Conservation (phyloP, 257 asterid genomes). For the Solanum lycopersicoides region DNA sequence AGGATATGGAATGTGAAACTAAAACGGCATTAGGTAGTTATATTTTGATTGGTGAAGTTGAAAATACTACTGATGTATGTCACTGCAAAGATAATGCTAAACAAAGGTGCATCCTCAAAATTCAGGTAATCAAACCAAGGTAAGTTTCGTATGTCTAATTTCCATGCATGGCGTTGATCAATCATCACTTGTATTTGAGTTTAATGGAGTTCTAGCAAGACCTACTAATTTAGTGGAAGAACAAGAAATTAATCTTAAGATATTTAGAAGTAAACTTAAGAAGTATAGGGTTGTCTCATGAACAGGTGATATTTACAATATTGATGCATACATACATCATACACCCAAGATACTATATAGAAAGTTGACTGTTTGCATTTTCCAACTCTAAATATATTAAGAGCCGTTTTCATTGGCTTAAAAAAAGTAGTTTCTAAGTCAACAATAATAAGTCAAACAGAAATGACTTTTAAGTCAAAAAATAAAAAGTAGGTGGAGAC, state of each 20-base stretch:
- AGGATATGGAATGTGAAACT: not conserved
- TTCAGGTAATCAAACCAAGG: not conserved
- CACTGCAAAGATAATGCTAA: not conserved
- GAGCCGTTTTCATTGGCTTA: too few species aligned
- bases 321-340: not conserved
- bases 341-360: not conserved
- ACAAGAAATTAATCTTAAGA: not conserved
- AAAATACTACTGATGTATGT: not conserved
- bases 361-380: not conserved
- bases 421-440: too few species aligned
- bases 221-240: not conserved
- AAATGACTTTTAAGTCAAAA: too few species aligned
- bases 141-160: not conserved
- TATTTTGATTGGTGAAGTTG: not conserved
- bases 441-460: too few species aligned
- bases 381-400: not conserved
- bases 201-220: not conserved
- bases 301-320: not conserved
- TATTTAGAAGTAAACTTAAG: not conserved
- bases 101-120: not conserved
- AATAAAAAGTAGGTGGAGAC: too few species aligned
- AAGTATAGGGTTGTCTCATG: not conserved
- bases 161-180: not conserved
- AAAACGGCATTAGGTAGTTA: not conserved
- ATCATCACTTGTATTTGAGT: not conserved